Percentiles rank a stretch among this genome's conserved stretches.
Evolutionary conservation across 139 green algal genomes (phyloP).

Genomic region (Protoeuglena noctilucae): DNA sequence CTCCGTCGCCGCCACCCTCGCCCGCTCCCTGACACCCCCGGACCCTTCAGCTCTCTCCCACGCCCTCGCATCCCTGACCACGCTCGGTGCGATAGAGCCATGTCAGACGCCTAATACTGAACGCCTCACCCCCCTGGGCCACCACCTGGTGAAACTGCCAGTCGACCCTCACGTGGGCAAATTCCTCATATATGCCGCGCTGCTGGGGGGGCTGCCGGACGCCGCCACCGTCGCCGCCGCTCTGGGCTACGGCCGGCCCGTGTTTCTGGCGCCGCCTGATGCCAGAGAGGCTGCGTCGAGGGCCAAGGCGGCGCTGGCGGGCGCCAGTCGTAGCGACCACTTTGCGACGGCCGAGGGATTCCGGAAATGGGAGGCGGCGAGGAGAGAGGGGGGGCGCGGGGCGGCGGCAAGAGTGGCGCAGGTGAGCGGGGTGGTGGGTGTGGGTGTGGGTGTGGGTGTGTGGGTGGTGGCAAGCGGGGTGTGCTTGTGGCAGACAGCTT

Average conservation of each 20-base stretch:
- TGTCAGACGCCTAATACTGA: too few species aligned
- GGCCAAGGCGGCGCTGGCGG: constrained; percentile 11
- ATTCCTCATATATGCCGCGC: constrained; percentile 24
- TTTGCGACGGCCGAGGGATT: constrained; percentile 1
- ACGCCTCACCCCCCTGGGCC: constrained; percentile 16
- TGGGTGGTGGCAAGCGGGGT: background rate
- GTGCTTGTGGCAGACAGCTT: too few species aligned
- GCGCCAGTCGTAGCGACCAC: constrained; percentile 3
- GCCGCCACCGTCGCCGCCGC: constrained; percentile 19
- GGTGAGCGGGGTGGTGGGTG: background rate
- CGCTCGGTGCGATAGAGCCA: too few species aligned
- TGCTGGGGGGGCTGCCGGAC: constrained; percentile 20
- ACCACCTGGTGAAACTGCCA: constrained; percentile 15
- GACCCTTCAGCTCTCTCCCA: constrained; percentile 5
- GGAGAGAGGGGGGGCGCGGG: background rate
- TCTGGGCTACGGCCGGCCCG: constrained; percentile 15
- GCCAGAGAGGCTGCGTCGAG: constrained; percentile 12
- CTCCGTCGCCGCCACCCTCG: constrained; percentile 4
- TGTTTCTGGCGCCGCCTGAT: constrained; percentile 7
- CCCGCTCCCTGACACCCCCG: constrained; percentile 8
- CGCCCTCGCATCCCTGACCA: constrained; percentile 12
- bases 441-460: background rate
- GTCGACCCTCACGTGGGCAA: constrained; percentile 21
- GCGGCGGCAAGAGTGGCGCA: background rate
- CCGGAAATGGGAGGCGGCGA: constrained; percentile 1